Base-by-base conservation (phyloP, 345 rosid genomes). In the Turritis glabra region DNA sequence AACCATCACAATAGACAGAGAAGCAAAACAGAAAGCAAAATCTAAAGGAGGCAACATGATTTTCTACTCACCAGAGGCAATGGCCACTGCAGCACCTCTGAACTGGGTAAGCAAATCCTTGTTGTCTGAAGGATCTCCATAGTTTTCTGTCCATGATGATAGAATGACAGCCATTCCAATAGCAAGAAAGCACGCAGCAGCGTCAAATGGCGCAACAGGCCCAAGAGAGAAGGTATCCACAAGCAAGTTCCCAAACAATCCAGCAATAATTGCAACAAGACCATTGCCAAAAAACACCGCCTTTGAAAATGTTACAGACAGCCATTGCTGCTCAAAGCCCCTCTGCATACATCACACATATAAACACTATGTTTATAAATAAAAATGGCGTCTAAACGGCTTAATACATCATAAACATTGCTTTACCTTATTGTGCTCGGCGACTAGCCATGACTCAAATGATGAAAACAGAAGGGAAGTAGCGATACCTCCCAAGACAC, bases 381-480 rank as follows among this genome's bases (percentile, higher is more conserved):
- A 50, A 59, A n/a, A 5, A 32, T 26, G 43, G n/a, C 7, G 9
- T 33, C 43, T 12, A 38, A 27, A 27, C 1, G 1, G 21, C 40
- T 27, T 21, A 41, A 40, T 25, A 13, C 9, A 51, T 6, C 21
- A 69, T 23, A 67, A 62, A 60, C 40, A 37, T 72, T 69, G 38
- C 8, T 78, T 79, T 63, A 92, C 99, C 97, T 95, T 95, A 60
- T 85, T 85, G 85, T 92, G 99, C 75, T 95, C 99, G 2, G 99
- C 99, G 38, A 95, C 98, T 43, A 95, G 99, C 99, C 99, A 95
- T 18, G 98, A 95, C 74, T 92, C 99, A 72, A 95, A 95, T n/a
- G 99, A 86, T 32, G 98, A 95, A 76, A 95, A 95, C 8, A 95
- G 77, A 23, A 95, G 87, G 52, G 99, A 95, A 78, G 97, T 95